Conservation (phyloP, 352 stramenopile genomes). For the Globisporangium carolinianum region DNA sequence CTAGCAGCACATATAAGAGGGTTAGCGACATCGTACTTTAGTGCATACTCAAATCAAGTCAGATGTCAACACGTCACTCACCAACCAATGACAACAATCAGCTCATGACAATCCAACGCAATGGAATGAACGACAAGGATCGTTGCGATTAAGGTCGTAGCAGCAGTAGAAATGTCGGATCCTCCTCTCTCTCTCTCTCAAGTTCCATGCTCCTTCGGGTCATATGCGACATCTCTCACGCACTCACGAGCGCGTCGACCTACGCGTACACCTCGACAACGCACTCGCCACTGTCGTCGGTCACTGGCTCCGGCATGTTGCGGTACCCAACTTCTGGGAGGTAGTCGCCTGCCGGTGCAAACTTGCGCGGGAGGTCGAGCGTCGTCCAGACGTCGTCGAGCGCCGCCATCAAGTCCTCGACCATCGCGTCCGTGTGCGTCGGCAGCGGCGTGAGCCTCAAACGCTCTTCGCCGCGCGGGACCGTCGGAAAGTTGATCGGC, state of each 20-base stretch:
- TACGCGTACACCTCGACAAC: slow-evolving; percentile 33
- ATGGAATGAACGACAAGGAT: neutral
- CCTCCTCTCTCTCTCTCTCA: neutral
- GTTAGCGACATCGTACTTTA: too few species aligned
- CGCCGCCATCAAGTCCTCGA: slow-evolving; percentile 74
- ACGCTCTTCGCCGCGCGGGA: slow-evolving; percentile 85
- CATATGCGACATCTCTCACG: too few species aligned
- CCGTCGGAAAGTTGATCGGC: slow-evolving; percentile 90
- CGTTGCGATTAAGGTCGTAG: neutral
- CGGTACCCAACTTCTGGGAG: slow-evolving; percentile 75
- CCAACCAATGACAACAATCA: neutral
- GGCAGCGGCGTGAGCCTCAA: slow-evolving; percentile 83
- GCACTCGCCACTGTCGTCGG: slow-evolving; percentile 17
- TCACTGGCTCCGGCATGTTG: slow-evolving; percentile 43
- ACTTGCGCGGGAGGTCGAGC: slow-evolving; percentile 68
- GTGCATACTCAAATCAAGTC: too few species aligned
- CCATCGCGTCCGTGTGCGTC: slow-evolving; percentile 86
- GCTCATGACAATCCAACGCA: too few species aligned
- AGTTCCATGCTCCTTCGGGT: neutral
- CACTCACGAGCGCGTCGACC: neutral
- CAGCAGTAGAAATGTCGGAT: neutral
- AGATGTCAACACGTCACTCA: neutral
- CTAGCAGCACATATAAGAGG: too few species aligned
- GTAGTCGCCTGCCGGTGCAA: slow-evolving; percentile 55
- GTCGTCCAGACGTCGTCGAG: slow-evolving; percentile 86